A percentile compares a stretch with the other conserved stretches of the same genome.
phyloP scores from a whole-genome alignment of 495 filamentous ascomycete genomes.

The Venustampulla echinocandica region DNA sequence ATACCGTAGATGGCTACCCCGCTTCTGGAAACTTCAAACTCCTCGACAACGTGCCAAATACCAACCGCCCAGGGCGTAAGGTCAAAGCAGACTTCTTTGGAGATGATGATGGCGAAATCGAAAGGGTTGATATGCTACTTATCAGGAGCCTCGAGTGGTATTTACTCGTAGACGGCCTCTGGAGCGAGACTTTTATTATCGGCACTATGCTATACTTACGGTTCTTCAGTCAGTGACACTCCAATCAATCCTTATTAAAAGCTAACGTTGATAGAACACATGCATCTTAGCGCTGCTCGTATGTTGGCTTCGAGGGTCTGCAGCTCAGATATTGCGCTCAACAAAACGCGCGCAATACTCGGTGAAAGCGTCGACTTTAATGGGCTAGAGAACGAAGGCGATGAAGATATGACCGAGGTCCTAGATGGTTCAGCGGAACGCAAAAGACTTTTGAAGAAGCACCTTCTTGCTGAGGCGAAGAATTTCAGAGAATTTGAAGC shows the following conservation, averaged over 20 bases:
- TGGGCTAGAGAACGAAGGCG: conserved; percentile 17
- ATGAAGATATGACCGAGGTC: conserved; percentile 22
- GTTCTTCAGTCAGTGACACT: conserved; percentile 67
- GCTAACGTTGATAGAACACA: conserved; percentile 30
- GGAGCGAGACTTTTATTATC: conserved; percentile 58
- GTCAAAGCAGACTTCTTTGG: conserved; percentile 59
- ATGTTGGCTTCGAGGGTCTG: conserved; percentile 39
- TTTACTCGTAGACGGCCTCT: conserved; percentile 58
- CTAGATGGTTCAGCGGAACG: conserved; percentile 28
- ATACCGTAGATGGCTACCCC: conserved; percentile 23
- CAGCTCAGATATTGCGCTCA: conserved; percentile 25
- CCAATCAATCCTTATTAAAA: too few species aligned
- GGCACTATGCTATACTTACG: conserved; percentile 63
- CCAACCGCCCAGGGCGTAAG: conserved; percentile 26
- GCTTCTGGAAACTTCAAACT: conserved; percentile 38
- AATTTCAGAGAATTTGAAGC: conserved; percentile 68
- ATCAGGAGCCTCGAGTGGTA: conserved; percentile 84
- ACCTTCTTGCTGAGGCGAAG: conserved; percentile 44
- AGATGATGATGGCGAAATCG: conserved; percentile 46
- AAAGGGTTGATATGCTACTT: conserved; percentile 59
- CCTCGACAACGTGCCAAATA: conserved; percentile 26
- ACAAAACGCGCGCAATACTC: conserved; percentile 20
- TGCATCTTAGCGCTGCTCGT: conserved; percentile 57
- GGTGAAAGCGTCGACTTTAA: conserved; percentile 27
- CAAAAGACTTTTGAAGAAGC: conserved; percentile 26